phyloP scores from a whole-genome alignment of 2,329 filamentous ascomycete genomes.

The Cercospora janseana region DNA sequence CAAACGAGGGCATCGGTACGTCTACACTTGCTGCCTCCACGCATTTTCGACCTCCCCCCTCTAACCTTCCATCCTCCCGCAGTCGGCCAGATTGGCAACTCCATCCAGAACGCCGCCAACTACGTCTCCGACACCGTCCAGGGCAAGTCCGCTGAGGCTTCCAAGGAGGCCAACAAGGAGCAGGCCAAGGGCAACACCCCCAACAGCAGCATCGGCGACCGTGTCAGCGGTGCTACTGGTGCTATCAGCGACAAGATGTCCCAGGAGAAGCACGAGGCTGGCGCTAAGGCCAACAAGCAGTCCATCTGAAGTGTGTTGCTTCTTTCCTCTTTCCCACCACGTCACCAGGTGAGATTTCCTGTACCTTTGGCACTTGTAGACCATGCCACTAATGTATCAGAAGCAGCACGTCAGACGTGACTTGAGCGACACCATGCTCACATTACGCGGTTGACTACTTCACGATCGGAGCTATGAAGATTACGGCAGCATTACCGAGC shows the following conservation, averaged over 20 bases:
- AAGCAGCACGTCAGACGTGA: too few relatives aligned
- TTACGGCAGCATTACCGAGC: conserved; percentile 9
- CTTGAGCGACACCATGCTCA: too few relatives aligned
- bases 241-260: conserved; percentile 55
- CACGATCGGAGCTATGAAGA: too few relatives aligned
- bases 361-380: too few relatives aligned
- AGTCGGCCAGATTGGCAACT: conserved; percentile 43
- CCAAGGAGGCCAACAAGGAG: conserved; percentile 68
- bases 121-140: conserved; percentile 66
- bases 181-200: conserved; percentile 59
- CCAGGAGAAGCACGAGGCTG: conserved; percentile 51
- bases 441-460: too few relatives aligned
- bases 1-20: conserved; percentile 44
- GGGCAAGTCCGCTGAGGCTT: conserved; percentile 55
- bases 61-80: neutral
- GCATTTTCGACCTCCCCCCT: neutral
- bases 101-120: conserved; percentile 58
- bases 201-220: conserved; percentile 51
- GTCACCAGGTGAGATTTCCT: neutral
- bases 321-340: neutral
- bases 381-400: too few relatives aligned
- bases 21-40: too few relatives aligned
- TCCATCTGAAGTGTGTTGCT: conserved; percentile 32
- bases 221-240: conserved; percentile 54
- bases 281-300: conserved; percentile 52